A percentile compares a stretch with the other conserved stretches of the same genome.
These are phyloP conservation scores for Galeopsis tetrahit DNA, from an alignment of 257 asterid species.

Conservation along the genomic window DNA sequence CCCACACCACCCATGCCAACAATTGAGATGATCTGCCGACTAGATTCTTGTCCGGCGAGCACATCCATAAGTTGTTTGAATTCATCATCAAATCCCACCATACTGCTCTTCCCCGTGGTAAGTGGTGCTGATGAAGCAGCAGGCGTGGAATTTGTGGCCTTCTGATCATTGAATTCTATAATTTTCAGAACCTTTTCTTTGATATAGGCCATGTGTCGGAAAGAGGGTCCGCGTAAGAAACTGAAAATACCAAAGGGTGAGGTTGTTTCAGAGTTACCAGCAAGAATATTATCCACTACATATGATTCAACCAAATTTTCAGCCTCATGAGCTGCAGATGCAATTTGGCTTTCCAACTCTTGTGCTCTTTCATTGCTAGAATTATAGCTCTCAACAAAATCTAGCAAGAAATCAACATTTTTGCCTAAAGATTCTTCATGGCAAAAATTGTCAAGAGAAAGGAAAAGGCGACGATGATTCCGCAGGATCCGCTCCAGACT, in stretches of 20 bases:
- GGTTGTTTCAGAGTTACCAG: background rate
- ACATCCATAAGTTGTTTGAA: background rate
- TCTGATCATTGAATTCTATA: background rate
- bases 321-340: conserved; percentile 24
- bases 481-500: too few relatives aligned
- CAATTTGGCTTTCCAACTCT: conserved; percentile 16
- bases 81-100: conserved; percentile 23
- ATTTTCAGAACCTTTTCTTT: background rate
- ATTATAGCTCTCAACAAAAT: background rate
- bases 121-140: conserved; percentile 23
- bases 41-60: background rate
- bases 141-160: background rate
- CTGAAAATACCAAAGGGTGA: too few relatives aligned
- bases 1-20: conserved; percentile 26
- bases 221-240: too few relatives aligned
- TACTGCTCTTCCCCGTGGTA: background rate
- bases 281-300: background rate
- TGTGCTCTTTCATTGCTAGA: background rate
- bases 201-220: background rate
- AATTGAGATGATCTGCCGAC: background rate
- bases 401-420: conserved; percentile 11
- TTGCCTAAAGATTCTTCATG: background rate
- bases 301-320: conserved; percentile 31
- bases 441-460: too few relatives aligned
- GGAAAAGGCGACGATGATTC: too few relatives aligned